Evolutionary conservation across 176 grass and related monocot genomes (phyloP), one percentile per base, ranked within the genome.

Genomic region (Zizania latifolia): DNA sequence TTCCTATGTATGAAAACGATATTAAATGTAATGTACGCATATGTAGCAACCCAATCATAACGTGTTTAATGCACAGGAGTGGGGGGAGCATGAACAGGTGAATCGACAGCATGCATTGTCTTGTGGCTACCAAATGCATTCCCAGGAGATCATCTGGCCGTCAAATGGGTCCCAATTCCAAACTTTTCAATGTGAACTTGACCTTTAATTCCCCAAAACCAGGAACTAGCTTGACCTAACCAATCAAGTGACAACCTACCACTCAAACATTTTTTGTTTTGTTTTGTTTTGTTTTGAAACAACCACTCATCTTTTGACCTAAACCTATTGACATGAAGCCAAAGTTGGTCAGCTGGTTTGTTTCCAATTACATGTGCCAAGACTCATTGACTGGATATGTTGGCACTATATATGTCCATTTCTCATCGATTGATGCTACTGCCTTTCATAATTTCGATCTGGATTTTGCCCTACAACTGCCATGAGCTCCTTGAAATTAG

Each of bases 181-280:
- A 77, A 48, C 36, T 62, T 81, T 55, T 29, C 11, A 70, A 7
- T 36, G n/a, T 55, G 62, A 4, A 16, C 56, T 4, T 0, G 26
- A 6, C 62, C 56, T 77, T 77, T 71, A 71, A 55, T 44, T 10
- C 48, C 83, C 60, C 6, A 72, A 82, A 87, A 82, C 79, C 66
- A 40, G 85, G 79, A 51, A 59, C 65, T 57, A 58, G 54, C 44
- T 56, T 35, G 48, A 13, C 58, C 71, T 76, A 71, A 17, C n/a
- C 28, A 41, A 62, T 62, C 33, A 21, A 68, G n/a, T 84, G 74
- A 58, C 48, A 54, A 17, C 55, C 40, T 34, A 53, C 44, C 35
- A 39, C 17, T 16, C 44, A 63, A 63, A 48, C 39, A 2, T 8
- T 50, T 50, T n/a, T 2, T 1, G 1, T n/a, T 50, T n/a, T n/a